phyloP scores from a whole-genome alignment of 2,329 filamentous ascomycete species.

The Aurifilum marmelostoma region DNA sequence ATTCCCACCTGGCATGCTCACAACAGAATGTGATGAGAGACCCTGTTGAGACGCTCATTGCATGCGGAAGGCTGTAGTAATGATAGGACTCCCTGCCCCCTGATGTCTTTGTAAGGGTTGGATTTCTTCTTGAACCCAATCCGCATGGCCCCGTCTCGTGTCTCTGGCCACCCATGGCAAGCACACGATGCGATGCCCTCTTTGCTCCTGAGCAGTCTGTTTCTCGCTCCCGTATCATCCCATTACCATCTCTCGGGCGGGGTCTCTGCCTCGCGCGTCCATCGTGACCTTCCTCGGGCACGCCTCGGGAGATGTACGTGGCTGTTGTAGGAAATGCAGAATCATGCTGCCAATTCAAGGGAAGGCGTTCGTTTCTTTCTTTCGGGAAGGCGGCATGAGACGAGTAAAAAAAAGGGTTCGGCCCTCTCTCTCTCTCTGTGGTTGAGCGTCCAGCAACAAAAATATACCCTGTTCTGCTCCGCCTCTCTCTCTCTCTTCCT shows the following conservation, averaged over 20 bases:
- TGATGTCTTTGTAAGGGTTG: neutral
- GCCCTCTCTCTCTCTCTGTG: neutral
- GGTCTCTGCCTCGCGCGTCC: neutral
- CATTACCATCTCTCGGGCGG: neutral
- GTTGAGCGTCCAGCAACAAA: too few species aligned
- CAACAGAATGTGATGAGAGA: neutral
- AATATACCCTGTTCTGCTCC: neutral
- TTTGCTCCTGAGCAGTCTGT: neutral
- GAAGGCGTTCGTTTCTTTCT: too few species aligned
- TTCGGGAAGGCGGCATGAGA: neutral
- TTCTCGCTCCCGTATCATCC: neutral
- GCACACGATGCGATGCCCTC: neutral
- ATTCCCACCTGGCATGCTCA: neutral
- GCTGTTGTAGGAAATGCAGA: neutral
- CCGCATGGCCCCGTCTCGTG: neutral
- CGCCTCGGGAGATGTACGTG: neutral
- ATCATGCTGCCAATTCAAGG: neutral
- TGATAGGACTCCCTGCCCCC: too few species aligned
- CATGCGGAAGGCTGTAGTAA: too few species aligned
- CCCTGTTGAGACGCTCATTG: too few species aligned
- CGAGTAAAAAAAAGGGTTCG: too few species aligned
- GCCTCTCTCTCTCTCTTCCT: neutral
- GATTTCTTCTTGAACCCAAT: neutral
- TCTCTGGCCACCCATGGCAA: neutral
- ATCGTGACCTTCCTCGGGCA: neutral